phyloP scores from a whole-genome alignment of 352 stramenopile genomes.

The Blastocystis sp. region DNA sequence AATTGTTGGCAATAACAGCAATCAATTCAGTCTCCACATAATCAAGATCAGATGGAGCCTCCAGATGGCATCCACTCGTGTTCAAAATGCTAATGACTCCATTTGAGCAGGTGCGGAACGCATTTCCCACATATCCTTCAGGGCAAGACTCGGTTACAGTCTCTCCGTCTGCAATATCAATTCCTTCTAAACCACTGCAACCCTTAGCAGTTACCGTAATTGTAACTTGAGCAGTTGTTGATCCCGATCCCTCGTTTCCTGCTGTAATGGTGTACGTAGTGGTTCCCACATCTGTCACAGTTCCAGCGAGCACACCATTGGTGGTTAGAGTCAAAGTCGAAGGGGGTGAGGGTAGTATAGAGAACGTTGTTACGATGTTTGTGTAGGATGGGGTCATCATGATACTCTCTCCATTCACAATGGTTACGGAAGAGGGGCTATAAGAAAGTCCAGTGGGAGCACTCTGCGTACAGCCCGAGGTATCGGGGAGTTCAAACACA shows the following conservation, averaged over 20 bases:
- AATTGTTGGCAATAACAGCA: background rate
- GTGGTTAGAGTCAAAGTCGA: background rate
- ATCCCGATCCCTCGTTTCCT: background rate
- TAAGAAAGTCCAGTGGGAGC: background rate
- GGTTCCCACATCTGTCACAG: background rate
- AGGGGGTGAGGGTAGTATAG: background rate
- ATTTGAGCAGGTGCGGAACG: constrained; percentile 1
- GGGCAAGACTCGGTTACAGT: background rate
- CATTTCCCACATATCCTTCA: background rate
- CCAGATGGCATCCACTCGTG: background rate
- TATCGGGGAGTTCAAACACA: background rate
- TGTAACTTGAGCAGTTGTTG: background rate
- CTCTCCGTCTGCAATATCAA: background rate
- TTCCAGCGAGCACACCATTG: background rate
- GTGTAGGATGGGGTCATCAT: background rate
- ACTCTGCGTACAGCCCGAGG: background rate
- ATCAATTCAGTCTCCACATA: background rate
- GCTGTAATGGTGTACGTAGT: background rate
- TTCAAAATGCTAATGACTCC: background rate
- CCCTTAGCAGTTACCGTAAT: background rate
- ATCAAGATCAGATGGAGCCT: background rate
- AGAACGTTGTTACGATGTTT: background rate
- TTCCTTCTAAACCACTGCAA: background rate
- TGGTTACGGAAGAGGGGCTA: background rate
- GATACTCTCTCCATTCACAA: background rate